Evolutionary conservation across 768 basidiomycete genomes (phyloP).

Genomic region (Serendipita vermifera): DNA sequence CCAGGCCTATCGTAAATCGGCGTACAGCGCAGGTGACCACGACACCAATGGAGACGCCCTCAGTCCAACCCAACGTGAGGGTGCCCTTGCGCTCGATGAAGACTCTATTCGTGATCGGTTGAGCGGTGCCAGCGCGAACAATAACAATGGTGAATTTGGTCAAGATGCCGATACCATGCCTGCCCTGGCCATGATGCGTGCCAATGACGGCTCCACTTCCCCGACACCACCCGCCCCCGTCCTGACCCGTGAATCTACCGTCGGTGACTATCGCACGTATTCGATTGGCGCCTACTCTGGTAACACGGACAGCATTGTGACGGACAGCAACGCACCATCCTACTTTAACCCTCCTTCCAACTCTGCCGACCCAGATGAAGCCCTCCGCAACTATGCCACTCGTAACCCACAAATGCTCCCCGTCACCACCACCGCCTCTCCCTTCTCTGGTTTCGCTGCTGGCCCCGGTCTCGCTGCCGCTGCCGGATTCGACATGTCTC

Average conservation of each 20-base stretch:
- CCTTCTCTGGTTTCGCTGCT: slow-evolving; percentile 10
- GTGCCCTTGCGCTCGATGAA: slow-evolving; percentile 31
- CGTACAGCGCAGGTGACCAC: slow-evolving; percentile 16
- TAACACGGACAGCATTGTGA: slow-evolving; percentile 1
- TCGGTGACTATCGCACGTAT: not conserved
- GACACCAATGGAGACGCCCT: slow-evolving; percentile 20
- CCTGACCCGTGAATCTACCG: slow-evolving; percentile 4
- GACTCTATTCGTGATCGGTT: slow-evolving; percentile 26
- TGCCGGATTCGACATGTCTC: slow-evolving; percentile 37
- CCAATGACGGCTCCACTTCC: slow-evolving; percentile 10
- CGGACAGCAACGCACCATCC: not conserved
- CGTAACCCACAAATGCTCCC: slow-evolving; percentile 3
- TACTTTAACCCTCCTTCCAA: slow-evolving; percentile 6
- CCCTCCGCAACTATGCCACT: slow-evolving; percentile 23
- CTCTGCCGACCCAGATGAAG: slow-evolving; percentile 3
- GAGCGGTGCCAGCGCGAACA: slow-evolving; percentile 14
- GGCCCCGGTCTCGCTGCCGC: slow-evolving; percentile 26
- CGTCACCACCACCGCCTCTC: slow-evolving; percentile 10
- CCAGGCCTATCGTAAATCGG: slow-evolving; percentile 13
- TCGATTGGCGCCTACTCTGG: slow-evolving; percentile 5
- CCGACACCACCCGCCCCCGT: slow-evolving; percentile 22
- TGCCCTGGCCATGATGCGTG: slow-evolving; percentile 24
- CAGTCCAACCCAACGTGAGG: slow-evolving; percentile 34
- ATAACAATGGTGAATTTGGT: slow-evolving; percentile 35
- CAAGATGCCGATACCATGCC: slow-evolving; percentile 25